Base-by-base conservation (phyloP, 306 rosid species). In the Oemleria cerasiformis region DNA sequence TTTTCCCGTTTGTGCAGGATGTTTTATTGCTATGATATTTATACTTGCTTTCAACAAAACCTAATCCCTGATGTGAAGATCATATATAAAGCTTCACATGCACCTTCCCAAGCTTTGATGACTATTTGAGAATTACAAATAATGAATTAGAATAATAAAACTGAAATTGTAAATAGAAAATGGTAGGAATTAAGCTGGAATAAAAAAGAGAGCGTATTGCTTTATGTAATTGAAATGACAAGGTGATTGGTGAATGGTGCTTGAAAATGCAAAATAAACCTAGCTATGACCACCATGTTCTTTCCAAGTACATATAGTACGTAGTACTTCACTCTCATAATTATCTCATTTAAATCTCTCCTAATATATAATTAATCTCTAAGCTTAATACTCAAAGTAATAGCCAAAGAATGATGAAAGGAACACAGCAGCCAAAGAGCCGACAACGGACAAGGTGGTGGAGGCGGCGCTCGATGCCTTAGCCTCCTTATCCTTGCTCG, bases 351-450 rank as follows among this genome's bases (percentile, higher is more conserved):
- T n/a, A n/a, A n/a, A n/a, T n/a, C n/a, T n/a, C n/a, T 10, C 34
- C 59, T 16, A 54, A 51, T 7, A 16, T 25, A 25, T 25, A 25
- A 25, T 25, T 23, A 40, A 44, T 68, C 10, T 19, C 30, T 9
- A 12, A 9, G 3, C 60, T 17, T 50, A 36, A 53, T 51, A 63
- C 61, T 76, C 75, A 41, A 70, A 65, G 71, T 42, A 77, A 36
- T 42, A 77, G 74, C 85, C 87, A 79, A 82, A 12, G 80, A 84
- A 81, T 21, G 85, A 86, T 74, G 77, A 61, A 47, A 78, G 65
- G 0, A 85, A 86, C 68, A 84, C 89, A 67, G 89, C 83, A 20
- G 84, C 74, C 80, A 88, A 70, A 25, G 86, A 80, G 2, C 89
- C 91, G 45, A 78, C 81, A 16, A 67, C 76, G 5, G 82, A 83